Evolutionary conservation across 2,329 filamentous ascomycete species (phyloP).

Genomic region (Cercospora sp.): DNA sequence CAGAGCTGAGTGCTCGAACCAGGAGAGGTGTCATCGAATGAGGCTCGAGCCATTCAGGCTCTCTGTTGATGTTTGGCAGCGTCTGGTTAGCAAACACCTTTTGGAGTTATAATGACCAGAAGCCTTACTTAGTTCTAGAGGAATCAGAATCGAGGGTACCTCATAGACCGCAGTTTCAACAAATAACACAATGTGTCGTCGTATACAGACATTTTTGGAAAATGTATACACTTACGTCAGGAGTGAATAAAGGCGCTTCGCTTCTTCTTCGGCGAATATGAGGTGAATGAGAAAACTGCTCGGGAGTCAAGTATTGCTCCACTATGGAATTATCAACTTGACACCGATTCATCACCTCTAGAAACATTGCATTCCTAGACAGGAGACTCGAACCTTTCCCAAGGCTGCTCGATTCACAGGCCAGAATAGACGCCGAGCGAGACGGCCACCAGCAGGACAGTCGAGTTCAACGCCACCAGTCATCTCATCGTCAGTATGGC

Average conservation of each 20-base stretch:
- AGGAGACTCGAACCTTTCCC: neutral
- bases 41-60: no score
- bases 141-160: no score
- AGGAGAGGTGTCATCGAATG: no score
- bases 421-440: neutral
- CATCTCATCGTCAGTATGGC: neutral
- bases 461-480: neutral
- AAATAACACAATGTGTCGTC: no score
- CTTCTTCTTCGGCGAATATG: neutral
- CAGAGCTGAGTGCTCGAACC: no score
- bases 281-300: neutral
- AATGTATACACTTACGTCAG: no score
- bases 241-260: neutral
- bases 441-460: neutral
- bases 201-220: no score
- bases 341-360: neutral
- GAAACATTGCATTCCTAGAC: neutral
- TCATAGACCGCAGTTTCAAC: no score
- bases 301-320: neutral
- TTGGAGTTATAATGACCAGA: no score
- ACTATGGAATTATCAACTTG: neutral
- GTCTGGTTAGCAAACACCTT: no score
- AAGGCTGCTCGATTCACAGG: neutral
- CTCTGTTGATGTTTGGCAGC: no score
- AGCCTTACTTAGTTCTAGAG: no score